A percentile compares a stretch with the other conserved stretches of the same genome.
These are phyloP conservation scores for Escallonia herrerae DNA, from an alignment of 129 eudicot genomes.

Conservation along the genomic window DNA sequence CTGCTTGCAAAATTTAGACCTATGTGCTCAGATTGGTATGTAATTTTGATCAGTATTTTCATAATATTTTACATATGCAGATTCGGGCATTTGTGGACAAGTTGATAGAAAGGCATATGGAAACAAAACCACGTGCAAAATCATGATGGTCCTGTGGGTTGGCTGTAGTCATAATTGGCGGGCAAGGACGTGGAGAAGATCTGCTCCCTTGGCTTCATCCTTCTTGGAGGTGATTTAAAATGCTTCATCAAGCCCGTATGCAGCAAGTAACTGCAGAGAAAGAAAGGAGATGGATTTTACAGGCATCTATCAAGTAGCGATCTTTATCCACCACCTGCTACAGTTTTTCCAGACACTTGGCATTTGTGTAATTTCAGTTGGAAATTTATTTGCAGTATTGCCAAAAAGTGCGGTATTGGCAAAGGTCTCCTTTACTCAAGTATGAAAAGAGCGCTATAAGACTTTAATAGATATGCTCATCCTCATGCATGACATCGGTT, in stretches of 20 bases:
- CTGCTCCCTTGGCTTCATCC: neutral
- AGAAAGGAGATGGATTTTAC: constrained; percentile 18
- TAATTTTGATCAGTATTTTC: constrained; percentile 3
- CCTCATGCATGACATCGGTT: constrained; percentile 15
- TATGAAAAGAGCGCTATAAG: constrained; percentile 4
- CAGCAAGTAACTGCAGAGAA: constrained; percentile 10
- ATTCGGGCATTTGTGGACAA: constrained; percentile 95
- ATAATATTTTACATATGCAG: constrained; percentile 31
- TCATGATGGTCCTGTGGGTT: constrained; percentile 38
- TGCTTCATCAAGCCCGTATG: neutral
- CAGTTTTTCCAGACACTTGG: constrained; percentile 9
- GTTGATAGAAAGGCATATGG: constrained; percentile 82
- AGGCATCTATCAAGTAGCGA: constrained; percentile 9
- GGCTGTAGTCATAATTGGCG: constrained; percentile 1
- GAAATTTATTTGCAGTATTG: no score
- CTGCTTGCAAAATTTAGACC: no score
- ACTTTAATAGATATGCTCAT: constrained; percentile 20
- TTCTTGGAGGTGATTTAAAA: constrained; percentile 2
- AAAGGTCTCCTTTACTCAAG: constrained; percentile 2
- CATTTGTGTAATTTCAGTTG: neutral
- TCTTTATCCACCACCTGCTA: constrained; percentile 3
- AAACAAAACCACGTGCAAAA: constrained; percentile 44
- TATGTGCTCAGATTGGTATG: neutral
- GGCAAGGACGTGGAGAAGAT: neutral
- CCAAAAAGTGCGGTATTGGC: neutral